These are phyloP conservation scores for Posidonia oceanica DNA, from an alignment of 116 monocot species.

Conservation along the genomic window DNA sequence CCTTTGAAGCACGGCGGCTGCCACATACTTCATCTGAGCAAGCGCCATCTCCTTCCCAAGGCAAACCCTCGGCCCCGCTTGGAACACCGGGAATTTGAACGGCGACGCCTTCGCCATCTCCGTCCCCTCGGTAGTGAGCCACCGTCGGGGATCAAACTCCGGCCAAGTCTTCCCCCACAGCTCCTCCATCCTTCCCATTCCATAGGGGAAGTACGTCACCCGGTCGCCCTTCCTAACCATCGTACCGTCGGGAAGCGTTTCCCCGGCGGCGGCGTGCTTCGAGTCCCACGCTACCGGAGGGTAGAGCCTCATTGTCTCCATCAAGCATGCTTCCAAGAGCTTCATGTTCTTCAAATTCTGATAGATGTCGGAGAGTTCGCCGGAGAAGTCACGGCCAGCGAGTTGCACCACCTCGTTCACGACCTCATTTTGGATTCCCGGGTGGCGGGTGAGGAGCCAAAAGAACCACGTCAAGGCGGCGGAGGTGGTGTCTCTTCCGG, in stretches of 20 bases:
- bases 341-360: constrained; percentile 33
- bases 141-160: constrained; percentile 38
- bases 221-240: constrained; percentile 33
- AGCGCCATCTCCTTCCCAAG: constrained; percentile 75
- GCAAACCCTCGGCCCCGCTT: constrained; percentile 57
- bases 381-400: neutral
- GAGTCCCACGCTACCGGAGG: constrained; percentile 84
- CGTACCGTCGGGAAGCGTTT: constrained; percentile 59
- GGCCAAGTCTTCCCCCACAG: constrained; percentile 45
- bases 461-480: too few relatives aligned
- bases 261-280: constrained; percentile 35
- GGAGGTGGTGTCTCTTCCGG: too few relatives aligned
- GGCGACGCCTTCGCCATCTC: constrained; percentile 23
- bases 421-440: too few relatives aligned
- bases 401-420: too few relatives aligned
- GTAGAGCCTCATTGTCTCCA: constrained; percentile 72
- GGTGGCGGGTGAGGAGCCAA: too few relatives aligned
- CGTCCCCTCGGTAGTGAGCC: constrained; percentile 16
- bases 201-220: constrained; percentile 69
- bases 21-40: constrained; percentile 66
- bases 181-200: constrained; percentile 71
- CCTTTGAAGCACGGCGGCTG: constrained; percentile 21
- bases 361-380: constrained; percentile 3
- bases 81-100: constrained; percentile 51
- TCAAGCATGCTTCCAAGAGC: constrained; percentile 40